Evolutionary conservation across 2,329 filamentous ascomycete genomes (phyloP), one percentile per base, ranked within the genome.

Genomic region (Samsoniella hepiali): DNA sequence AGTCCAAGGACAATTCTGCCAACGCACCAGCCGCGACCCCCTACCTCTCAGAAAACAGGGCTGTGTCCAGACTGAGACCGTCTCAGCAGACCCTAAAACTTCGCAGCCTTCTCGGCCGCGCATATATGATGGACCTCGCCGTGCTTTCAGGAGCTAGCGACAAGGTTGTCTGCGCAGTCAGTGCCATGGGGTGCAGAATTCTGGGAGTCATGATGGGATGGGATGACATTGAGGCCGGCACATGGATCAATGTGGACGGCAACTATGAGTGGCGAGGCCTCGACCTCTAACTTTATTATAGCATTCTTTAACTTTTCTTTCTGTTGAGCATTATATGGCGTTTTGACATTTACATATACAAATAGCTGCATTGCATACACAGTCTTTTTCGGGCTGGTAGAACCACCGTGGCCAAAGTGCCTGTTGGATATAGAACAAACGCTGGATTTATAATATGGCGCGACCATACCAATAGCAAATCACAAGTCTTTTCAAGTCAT

Each of bases 121-220:
- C 91, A 2, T 96, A 95, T 75, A 77, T 93, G 73, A 84, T 96
- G 76, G 92, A 96, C 75, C 76, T 96, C 63, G 86, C 89, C 0
- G 88, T 96, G 31, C 78, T 96, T 51, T 85, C 87, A 0, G 80
- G 83, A 34, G 84, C 85, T 17, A 86, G 84, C 62, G 91, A 95
- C 72, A 82, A 80, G 13, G 81, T 95, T 8, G 83, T 96, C 1
- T 96, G 92, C 71, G 90, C 88, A 3, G 88, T 93, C 31, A 91
- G 88, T 68, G 85, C 88, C 40, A 85, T 82, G 75, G 86, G 85
- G 0, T 96, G 92, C 73, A 83, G 91, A 29, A 70, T 96, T 60
- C 73, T 96, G 66, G 92, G 85, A 2, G 91, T 96, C 47, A 93
- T 96, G 88, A 87, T 95, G 86, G 92, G 92, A 0, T 93, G 91